These are phyloP conservation scores for Nothomitra cinnamomea DNA, from an alignment of 2,329 filamentous ascomycete genomes.

Conservation along the genomic window DNA sequence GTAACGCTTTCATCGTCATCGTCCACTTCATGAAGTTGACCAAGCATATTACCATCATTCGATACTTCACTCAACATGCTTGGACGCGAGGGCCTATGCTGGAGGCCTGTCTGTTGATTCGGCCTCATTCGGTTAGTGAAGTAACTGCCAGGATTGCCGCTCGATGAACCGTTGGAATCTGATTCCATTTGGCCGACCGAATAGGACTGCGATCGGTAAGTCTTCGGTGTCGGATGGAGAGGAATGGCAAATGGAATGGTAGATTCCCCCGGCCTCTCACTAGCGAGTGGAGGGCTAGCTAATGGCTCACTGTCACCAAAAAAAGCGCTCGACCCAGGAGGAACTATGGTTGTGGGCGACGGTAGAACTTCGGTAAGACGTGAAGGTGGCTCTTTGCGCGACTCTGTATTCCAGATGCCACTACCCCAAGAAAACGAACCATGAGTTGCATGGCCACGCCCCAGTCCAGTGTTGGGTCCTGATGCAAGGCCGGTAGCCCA, in stretches of 20 bases:
- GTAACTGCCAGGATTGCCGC: background rate
- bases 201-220: conserved; percentile 89
- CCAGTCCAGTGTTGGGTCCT: conserved; percentile 16
- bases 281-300: background rate
- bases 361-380: conserved; percentile 57
- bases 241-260: conserved; percentile 70
- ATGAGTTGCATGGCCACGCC: background rate
- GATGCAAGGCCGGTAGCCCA: conserved; percentile 25
- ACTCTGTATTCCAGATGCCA: conserved; percentile 65
- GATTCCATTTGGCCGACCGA: conserved; percentile 81
- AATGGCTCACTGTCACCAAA: conserved; percentile 27
- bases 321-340: conserved; percentile 28
- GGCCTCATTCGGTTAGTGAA: conserved; percentile 4
- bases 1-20: conserved; percentile 25
- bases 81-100: conserved; percentile 58
- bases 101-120: conserved; percentile 36
- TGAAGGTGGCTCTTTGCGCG: conserved; percentile 58
- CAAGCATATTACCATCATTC: conserved; percentile 28
- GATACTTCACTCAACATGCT: conserved; percentile 28
- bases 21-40: conserved; percentile 30
- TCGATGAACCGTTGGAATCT: conserved; percentile 27
- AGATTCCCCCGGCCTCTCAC: background rate
- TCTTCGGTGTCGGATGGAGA: conserved; percentile 77
- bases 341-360: conserved; percentile 48
- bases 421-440: conserved; percentile 53